Base-by-base conservation (phyloP, 345 rosid species). In the Camelina sativa region DNA sequence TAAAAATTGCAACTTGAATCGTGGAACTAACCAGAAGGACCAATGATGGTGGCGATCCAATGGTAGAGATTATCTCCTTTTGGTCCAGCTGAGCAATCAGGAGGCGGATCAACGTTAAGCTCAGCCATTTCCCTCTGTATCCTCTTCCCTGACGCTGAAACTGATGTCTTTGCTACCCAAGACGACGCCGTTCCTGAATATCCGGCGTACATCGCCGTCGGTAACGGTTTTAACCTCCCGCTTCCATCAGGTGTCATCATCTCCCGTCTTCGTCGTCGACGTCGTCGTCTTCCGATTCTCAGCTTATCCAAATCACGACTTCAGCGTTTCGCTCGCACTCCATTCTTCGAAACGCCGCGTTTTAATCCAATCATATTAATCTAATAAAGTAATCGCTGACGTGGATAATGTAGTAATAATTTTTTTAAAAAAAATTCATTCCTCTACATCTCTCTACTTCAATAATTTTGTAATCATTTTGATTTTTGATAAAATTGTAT, bases 21-120 rank as follows among this genome's bases (percentile, higher is more conserved):
- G 30, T 25, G 6, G 7, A 34, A 52, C 65, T 53, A 35, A 88
- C 98, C 95, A 30, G 84, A 74, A 32, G 98, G 97, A 41, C 93
- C 98, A 53, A 94, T 76, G 72, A 90, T 60, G 73, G 96, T 88
- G 82, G 97, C 80, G 81, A 94, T 86, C 98, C 98, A 90, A 67
- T 90, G 85, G 82, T 88, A 90, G 76, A 94, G 93, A 76, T 86
- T 94, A 80, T 94, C 98, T 38, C 96, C 93, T 56, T 83, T 90
- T 7, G 98, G 98, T 20, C 96, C 97, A 44, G 99, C 98, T 6
- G 96, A 92, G 61, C 93, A 92, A 69, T 89, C 88, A 52, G 78
- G 80, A 76, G 94, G 96, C 8, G 98, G 96, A 76, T 89, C 87
- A 48, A 68, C 66, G 84, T 83, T 90, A 9, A 90, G 92, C 79